phyloP scores from a whole-genome alignment of 2,329 filamentous ascomycete genomes.

The Stylonectria norvegica region DNA sequence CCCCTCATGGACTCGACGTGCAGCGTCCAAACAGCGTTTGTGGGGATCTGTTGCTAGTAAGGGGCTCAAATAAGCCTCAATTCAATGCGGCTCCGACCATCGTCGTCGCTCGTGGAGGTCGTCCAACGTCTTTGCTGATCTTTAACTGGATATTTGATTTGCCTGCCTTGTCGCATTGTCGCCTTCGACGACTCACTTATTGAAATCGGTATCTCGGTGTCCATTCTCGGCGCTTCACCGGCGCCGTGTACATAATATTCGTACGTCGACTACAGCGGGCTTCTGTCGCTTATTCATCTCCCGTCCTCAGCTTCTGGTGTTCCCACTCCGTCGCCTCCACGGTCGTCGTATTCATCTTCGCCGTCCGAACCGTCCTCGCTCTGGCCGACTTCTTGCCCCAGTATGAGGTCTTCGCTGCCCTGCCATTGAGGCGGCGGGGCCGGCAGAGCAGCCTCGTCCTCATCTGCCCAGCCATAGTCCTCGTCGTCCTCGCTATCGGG shows the following conservation, averaged over 20 bases:
- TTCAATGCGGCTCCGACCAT: neutral
- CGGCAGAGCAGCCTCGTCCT: conserved; percentile 60
- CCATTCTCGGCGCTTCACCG: conserved; percentile 31
- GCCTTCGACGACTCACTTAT: too few species aligned
- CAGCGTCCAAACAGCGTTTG: neutral
- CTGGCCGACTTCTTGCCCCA: conserved; percentile 45
- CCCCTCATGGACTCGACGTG: too few species aligned
- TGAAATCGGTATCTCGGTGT: conserved; percentile 17
- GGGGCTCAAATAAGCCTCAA: neutral
- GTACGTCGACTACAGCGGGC: too few species aligned
- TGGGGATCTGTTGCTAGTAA: neutral
- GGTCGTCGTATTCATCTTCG: conserved; percentile 17
- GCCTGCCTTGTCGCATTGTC: too few species aligned
- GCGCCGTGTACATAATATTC: too few species aligned
- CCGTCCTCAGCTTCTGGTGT: too few species aligned
- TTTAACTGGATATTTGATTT: neutral
- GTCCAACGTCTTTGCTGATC: neutral
- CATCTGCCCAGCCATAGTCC: conserved; percentile 69
- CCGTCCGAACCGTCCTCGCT: conserved; percentile 36
- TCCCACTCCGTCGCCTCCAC: conserved; percentile 12
- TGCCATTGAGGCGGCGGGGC: conserved; percentile 64
- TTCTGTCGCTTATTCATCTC: too few species aligned
- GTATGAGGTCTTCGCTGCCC: conserved; percentile 61
- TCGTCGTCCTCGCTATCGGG: conserved; percentile 67
- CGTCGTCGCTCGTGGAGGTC: neutral